Evolutionary conservation across 1,284 basidiomycete genomes (phyloP).

Genomic region (Stereum hirsutum): DNA sequence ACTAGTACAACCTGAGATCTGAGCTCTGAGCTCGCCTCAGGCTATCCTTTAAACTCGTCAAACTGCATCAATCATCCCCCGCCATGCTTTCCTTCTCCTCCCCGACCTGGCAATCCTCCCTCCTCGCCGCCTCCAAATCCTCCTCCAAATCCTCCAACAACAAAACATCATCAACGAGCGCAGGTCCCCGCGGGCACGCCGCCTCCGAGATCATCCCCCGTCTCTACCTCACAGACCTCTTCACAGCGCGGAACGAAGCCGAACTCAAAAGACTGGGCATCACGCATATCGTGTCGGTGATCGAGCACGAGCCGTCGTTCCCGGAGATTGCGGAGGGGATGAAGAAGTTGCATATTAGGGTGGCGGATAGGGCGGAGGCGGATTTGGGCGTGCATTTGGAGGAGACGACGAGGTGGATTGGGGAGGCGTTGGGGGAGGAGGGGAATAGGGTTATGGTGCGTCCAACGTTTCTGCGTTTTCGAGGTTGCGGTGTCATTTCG

Average conservation of each 20-base stretch:
- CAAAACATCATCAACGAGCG: background rate
- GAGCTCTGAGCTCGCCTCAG: background rate
- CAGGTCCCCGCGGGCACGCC: conserved; percentile 12
- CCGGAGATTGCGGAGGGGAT: conserved; percentile 17
- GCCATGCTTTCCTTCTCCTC: conserved; percentile 9
- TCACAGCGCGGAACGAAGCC: conserved; percentile 38
- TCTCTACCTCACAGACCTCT: conserved; percentile 57
- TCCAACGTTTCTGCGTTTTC: conserved; percentile 7
- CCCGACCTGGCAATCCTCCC: conserved; percentile 8
- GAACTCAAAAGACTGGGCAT: conserved; percentile 31
- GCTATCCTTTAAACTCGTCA: background rate
- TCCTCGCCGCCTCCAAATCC: conserved; percentile 6
- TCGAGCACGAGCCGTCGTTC: conserved; percentile 30
- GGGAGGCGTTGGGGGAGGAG: conserved; percentile 26
- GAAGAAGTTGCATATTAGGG: conserved; percentile 23
- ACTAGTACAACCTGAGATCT: too few species aligned
- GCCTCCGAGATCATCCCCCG: conserved; percentile 48
- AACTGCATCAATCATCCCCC: background rate
- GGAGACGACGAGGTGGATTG: conserved; percentile 28
- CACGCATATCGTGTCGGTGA: conserved; percentile 29
- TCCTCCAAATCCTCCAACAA: background rate
- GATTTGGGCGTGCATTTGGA: conserved; percentile 26
- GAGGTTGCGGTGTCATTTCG: too few species aligned
- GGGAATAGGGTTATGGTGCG: conserved; percentile 54
- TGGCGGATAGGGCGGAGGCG: conserved; percentile 20